A percentile compares a stretch with the other conserved stretches of the same genome.
phyloP scores from a whole-genome alignment of 441 rosid genomes.

The Cnidoscolus chayamansa region DNA sequence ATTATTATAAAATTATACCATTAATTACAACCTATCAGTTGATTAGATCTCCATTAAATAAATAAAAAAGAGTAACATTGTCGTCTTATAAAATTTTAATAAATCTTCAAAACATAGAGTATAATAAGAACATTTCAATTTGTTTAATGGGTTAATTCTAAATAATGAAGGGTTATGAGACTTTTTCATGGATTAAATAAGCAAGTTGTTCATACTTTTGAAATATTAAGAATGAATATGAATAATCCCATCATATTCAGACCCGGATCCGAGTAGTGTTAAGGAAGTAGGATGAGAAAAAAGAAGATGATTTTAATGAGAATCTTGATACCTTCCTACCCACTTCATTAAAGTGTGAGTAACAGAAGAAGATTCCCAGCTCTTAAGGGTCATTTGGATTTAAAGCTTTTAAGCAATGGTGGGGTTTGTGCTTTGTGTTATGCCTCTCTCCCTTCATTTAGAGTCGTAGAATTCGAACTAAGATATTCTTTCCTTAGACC shows the following conservation, averaged over 20 bases:
- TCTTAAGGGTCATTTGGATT: slow-evolving; percentile 43
- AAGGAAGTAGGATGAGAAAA: background rate
- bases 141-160: too few species aligned
- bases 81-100: too few species aligned
- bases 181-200: too few species aligned
- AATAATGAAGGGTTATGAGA: too few species aligned
- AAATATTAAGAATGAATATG: background rate
- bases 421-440: slow-evolving; percentile 30
- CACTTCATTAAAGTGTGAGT: slow-evolving; percentile 73
- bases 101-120: too few species aligned
- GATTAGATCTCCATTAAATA: too few species aligned
- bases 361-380: slow-evolving; percentile 76
- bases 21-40: too few species aligned
- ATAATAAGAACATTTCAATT: too few species aligned
- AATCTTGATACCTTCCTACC: slow-evolving; percentile 78
- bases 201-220: too few species aligned
- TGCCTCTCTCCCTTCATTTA: slow-evolving; percentile 41
- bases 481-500: slow-evolving; percentile 68
- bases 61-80: too few species aligned
- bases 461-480: slow-evolving; percentile 73
- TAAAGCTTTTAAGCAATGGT: slow-evolving; percentile 34
- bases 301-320: slow-evolving; percentile 14
- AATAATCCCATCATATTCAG: slow-evolving; percentile 7
- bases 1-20: too few species aligned
- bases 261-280: slow-evolving; percentile 16